phyloP scores from a whole-genome alignment of 345 rosid genomes.

The Linum usitatissimum region DNA sequence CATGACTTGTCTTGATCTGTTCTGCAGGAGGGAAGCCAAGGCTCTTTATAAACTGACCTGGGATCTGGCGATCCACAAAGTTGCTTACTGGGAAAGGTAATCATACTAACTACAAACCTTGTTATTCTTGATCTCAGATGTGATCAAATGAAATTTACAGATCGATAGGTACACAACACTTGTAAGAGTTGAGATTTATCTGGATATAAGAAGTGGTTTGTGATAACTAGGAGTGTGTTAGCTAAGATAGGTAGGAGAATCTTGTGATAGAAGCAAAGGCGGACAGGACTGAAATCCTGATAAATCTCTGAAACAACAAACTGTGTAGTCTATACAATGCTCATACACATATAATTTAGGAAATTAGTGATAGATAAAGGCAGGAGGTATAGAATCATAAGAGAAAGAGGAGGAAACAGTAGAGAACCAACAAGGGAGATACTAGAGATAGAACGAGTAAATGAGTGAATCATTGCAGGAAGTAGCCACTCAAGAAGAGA shows the following conservation, averaged over 20 bases:
- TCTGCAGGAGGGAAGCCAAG: not conserved
- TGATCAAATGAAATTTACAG: too few species aligned
- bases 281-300: not conserved
- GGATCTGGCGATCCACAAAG: not conserved
- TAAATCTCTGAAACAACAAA: not conserved
- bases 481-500: conserved; percentile 73
- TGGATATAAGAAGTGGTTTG: too few species aligned
- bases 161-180: too few species aligned
- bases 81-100: not conserved
- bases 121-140: not conserved
- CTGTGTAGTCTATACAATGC: not conserved
- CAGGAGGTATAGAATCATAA: not conserved
- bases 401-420: not conserved
- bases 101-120: not conserved
- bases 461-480: conserved; percentile 31
- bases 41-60: not conserved
- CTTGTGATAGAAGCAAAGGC: not conserved
- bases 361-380: not conserved
- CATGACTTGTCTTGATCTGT: not conserved
- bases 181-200: too few species aligned
- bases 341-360: not conserved
- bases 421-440: not conserved
- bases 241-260: not conserved
- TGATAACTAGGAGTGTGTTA: too few species aligned
- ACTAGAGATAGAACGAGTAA: too few species aligned